Evolutionary conservation across 345 rosid species (phyloP).

Genomic region (Carallia pectinifolia): DNA sequence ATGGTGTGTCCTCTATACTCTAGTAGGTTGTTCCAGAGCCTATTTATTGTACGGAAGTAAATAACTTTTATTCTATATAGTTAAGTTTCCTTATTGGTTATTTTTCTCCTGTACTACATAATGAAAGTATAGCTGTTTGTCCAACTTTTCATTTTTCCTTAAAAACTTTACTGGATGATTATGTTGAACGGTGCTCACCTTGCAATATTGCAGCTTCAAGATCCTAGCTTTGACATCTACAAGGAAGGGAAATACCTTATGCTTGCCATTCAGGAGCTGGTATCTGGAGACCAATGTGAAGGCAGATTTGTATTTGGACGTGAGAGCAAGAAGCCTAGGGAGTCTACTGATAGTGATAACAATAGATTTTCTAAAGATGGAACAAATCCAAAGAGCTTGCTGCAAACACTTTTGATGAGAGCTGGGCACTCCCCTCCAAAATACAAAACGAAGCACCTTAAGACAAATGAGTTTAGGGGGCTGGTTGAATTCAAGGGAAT

Average conservation of each 20-base stretch:
- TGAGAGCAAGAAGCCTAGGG: constrained; percentile 56
- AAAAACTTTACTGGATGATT: background rate
- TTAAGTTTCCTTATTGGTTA: no score
- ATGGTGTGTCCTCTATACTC: no score
- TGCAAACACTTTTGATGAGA: constrained; percentile 89
- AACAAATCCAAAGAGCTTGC: constrained; percentile 88
- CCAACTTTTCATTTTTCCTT: no score
- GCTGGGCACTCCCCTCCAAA: constrained; percentile 98
- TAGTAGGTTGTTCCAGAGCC: no score
- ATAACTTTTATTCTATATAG: no score
- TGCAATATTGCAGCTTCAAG: constrained; percentile 60
- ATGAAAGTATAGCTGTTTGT: no score
- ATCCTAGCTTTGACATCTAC: constrained; percentile 68
- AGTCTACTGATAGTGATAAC: constrained; percentile 32
- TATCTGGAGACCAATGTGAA: constrained; percentile 90
- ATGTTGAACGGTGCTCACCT: background rate
- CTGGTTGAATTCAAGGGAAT: constrained; percentile 94
- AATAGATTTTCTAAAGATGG: constrained; percentile 70
- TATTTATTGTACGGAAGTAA: no score
- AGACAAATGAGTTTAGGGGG: constrained; percentile 90
- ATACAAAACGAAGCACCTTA: constrained; percentile 90
- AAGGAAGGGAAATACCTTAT: constrained; percentile 89
- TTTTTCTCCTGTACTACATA: no score
- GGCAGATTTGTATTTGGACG: constrained; percentile 97
- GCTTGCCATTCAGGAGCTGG: constrained; percentile 90